These are phyloP conservation scores for Xylaria polymorpha DNA, from an alignment of 2,329 filamentous ascomycete genomes.

Conservation along the genomic window DNA sequence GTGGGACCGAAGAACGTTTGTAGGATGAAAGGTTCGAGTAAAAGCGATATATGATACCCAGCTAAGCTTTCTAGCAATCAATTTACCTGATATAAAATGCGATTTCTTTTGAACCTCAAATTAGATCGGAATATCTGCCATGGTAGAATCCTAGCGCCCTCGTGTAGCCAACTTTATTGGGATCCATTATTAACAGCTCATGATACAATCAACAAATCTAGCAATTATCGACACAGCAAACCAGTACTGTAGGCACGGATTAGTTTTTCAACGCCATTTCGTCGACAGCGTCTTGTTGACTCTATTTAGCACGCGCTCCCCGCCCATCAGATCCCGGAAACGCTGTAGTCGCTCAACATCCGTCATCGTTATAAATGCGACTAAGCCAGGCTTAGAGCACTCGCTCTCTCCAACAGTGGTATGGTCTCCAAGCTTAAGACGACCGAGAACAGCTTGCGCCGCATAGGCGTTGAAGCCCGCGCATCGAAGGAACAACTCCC, in stretches of 20 bases:
- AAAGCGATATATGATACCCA: conserved; percentile 37
- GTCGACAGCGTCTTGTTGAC: conserved; percentile 64
- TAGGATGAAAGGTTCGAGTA: conserved; percentile 1
- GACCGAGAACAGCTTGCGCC: conserved; percentile 70
- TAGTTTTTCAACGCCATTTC: conserved; percentile 55
- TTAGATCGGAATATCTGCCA: neutral
- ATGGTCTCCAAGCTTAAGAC: conserved; percentile 54
- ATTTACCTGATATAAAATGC: neutral
- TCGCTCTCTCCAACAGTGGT: conserved; percentile 28
- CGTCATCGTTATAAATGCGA: conserved; percentile 68
- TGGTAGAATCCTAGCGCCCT: neutral
- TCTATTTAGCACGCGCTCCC: conserved; percentile 62
- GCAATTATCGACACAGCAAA: conserved; percentile 10
- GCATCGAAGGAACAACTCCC: conserved; percentile 74
- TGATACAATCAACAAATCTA: conserved; percentile 32
- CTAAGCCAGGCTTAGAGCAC: conserved; percentile 56
- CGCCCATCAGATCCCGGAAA: conserved; percentile 67
- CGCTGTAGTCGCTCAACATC: conserved; percentile 58
- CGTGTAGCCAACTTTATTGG: conserved; percentile 18
- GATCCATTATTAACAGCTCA: conserved; percentile 18
- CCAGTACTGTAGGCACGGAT: neutral
- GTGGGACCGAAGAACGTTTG: conserved; percentile 13
- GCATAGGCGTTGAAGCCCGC: conserved; percentile 78
- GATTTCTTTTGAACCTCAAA: neutral
- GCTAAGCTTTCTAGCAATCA: conserved; percentile 6